Evolutionary conservation across 2,329 filamentous ascomycete species (phyloP).

Genomic region (Meredithiella fracta): DNA sequence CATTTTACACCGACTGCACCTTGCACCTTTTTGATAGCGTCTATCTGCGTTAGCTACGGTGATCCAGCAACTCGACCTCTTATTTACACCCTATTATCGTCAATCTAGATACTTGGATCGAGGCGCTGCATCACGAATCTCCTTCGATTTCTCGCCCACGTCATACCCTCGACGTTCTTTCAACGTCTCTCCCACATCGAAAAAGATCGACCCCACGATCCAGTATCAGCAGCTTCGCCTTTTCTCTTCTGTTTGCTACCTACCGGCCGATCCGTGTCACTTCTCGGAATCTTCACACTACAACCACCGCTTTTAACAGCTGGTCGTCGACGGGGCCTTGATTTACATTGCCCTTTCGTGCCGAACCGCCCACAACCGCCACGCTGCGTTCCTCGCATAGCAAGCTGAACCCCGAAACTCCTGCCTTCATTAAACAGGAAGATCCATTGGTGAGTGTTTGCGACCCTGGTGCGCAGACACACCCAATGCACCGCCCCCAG

Average conservation of each 20-base stretch:
- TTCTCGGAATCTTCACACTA: neutral
- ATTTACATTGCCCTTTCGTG: conserved; percentile 11
- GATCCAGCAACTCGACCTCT: neutral
- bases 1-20: neutral
- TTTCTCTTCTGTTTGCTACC: neutral
- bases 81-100: neutral
- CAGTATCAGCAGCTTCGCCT: neutral
- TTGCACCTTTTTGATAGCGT: neutral
- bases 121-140: neutral
- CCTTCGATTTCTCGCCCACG: neutral
- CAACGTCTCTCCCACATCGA: neutral
- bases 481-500: conserved; percentile 27
- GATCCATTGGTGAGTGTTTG: conserved; percentile 14
- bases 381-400: conserved; percentile 13
- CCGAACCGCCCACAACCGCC: conserved; percentile 7
- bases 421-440: conserved; percentile 11
- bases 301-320: neutral
- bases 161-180: neutral
- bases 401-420: conserved; percentile 14
- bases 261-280: neutral
- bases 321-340: conserved; percentile 11
- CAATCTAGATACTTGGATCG: neutral
- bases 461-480: conserved; percentile 14
- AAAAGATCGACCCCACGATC: neutral
- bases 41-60: neutral